These are phyloP conservation scores for Talaromyces sp. DNA, from an alignment of 2,329 filamentous ascomycete genomes.

Conservation along the genomic window DNA sequence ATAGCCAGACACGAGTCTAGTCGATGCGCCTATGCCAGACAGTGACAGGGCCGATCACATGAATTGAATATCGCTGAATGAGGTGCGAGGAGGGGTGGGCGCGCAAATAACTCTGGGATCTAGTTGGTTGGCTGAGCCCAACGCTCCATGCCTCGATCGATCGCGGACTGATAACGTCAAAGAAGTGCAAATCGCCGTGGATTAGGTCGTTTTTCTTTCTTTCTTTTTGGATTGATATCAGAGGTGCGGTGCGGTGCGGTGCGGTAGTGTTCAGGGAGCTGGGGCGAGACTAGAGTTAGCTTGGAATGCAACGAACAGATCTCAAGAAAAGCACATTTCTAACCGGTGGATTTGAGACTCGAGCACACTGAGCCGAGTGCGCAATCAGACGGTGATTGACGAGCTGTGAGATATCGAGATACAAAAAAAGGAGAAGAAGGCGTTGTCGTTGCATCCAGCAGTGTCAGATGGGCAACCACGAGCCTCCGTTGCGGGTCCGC, in stretches of 20 bases:
- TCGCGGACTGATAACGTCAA: not conserved
- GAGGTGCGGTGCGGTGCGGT: not conserved
- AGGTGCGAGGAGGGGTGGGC: not conserved
- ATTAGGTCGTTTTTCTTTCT: not conserved
- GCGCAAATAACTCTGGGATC: constrained; percentile 5
- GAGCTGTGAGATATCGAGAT: not conserved
- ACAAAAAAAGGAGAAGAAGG: not conserved
- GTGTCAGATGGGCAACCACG: not conserved
- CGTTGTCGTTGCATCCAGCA: not conserved
- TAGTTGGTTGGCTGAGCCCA: constrained; percentile 20
- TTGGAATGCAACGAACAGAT: not conserved
- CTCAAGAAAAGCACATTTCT: not conserved
- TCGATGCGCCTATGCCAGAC: not conserved
- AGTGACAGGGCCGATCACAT: not conserved
- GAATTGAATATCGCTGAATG: not conserved
- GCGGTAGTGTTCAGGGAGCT: not conserved
- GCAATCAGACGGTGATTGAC: not conserved
- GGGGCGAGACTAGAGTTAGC: not conserved
- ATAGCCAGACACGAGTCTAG: not conserved
- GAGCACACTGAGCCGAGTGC: not conserved
- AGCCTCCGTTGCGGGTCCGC: not conserved
- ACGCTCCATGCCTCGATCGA: constrained; percentile 16
- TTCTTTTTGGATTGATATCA: not conserved
- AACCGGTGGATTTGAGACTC: not conserved
- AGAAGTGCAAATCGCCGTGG: not conserved